Base-by-base conservation (phyloP, 1,139 yeast genomes). In the Torulaspora pretoriensis region DNA sequence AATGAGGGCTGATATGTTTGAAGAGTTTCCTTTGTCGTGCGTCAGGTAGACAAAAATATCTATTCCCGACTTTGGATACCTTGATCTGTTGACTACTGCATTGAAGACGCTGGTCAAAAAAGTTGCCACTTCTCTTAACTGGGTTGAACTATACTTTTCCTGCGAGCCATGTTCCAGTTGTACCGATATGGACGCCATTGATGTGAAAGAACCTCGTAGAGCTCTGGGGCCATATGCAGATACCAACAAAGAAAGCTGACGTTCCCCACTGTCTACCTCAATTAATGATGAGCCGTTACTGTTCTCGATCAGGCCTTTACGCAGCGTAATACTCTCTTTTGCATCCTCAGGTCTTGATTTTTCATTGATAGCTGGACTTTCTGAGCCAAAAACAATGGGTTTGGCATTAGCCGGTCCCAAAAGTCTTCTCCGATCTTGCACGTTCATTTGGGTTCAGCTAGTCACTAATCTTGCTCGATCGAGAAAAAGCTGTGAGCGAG, bases 191-290 rank as follows among this genome's bases (percentile, higher is more conserved):
- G 80, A 72, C 1, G 94, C 94, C 46, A 79, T 72, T 34, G 83
- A 81, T 27, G 80, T 73, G 61, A 85, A 86, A 1, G 87, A 77
- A 0, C 90, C 89, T 50, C 87, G 72, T 39, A 85, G 81, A 5
- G 97, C 96, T 53, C 92, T 74, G 8, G 97, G 97, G 0, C 97
- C 97, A 64, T 83, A 87, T 0, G 90, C 83, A 1, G 89, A 75
- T 1, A 83, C 82, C 49, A 83, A 80, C 6, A 89, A 68, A 2
- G 69, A 55, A 2, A 52, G 42, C 31, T 55, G 55, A 24, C 51
- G 56, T 41, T 74, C 75, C 12, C 77, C 83, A 9, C 76, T 72
- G 3, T 38, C 45, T 7, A 61, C 52, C 63, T 90, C 97, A 30
- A 87, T 63, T 56, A 83, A 85, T 9, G 94, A 77, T 8, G 96